phyloP scores from a whole-genome alignment of 192 early-diverging fungal genomes.

The Dissophora ornata region DNA sequence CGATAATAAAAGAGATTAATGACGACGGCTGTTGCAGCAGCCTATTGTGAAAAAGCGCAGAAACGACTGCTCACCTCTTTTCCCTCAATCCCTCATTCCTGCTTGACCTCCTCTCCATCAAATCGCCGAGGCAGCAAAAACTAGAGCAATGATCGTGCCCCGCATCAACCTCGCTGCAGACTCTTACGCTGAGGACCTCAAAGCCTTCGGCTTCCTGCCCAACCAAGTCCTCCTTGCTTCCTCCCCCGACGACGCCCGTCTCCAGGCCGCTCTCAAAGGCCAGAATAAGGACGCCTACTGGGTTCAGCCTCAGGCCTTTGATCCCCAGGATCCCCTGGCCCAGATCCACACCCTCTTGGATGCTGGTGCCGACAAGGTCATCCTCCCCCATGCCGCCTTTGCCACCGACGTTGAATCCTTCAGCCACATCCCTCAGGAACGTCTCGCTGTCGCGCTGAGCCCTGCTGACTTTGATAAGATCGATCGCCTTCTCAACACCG shows the following conservation, averaged over 20 bases:
- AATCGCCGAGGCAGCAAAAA: not conserved
- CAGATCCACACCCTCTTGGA: constrained; percentile 59
- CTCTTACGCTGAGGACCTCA: constrained; percentile 17
- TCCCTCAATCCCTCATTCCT: too few species aligned
- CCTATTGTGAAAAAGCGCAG: too few species aligned
- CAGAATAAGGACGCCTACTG: constrained; percentile 55
- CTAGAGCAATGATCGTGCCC: constrained; percentile 36
- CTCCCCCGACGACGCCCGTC: constrained; percentile 34
- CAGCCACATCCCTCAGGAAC: constrained; percentile 52
- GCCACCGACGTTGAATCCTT: constrained; percentile 27
- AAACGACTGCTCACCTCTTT: too few species aligned
- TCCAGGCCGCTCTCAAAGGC: constrained; percentile 39
- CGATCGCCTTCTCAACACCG: constrained; percentile 20
- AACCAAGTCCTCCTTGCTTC: constrained; percentile 49
- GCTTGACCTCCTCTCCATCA: not conserved
- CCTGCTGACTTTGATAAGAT: constrained; percentile 19
- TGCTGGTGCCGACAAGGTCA: constrained; percentile 59
- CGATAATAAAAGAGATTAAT: too few species aligned
- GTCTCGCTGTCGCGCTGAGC: constrained; percentile 52
- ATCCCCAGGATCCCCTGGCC: constrained; percentile 49
- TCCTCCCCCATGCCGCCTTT: constrained; percentile 52
- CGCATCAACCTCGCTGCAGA: constrained; percentile 41
- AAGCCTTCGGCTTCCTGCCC: constrained; percentile 23
- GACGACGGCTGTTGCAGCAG: not conserved
- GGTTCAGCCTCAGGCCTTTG: constrained; percentile 51